These are phyloP conservation scores for Mucor piriformis DNA, from an alignment of 371 early-diverging fungal species.

Conservation along the genomic window DNA sequence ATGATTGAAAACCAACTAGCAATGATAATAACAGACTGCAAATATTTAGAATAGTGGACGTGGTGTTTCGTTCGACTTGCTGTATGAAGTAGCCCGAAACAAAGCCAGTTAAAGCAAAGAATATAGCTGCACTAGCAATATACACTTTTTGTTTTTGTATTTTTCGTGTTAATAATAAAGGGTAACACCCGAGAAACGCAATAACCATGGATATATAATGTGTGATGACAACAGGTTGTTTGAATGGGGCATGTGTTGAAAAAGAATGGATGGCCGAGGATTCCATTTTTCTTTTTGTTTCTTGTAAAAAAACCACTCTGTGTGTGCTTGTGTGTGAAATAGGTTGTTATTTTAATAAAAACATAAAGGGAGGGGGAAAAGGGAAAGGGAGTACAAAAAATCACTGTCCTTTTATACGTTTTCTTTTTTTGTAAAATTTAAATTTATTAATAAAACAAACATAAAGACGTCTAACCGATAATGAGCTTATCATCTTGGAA, in stretches of 20 bases:
- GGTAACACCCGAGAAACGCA: constrained; percentile 45
- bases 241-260: constrained; percentile 43
- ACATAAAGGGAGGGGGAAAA: background rate
- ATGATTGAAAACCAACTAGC: constrained; percentile 13
- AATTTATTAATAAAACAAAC: constrained; percentile 2
- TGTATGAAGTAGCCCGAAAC: constrained; percentile 34
- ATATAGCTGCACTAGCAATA: constrained; percentile 21
- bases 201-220: constrained; percentile 42
- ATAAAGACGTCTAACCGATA: constrained; percentile 46
- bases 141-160: constrained; percentile 35
- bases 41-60: constrained; percentile 10
- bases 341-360: background rate
- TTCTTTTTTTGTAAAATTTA: background rate
- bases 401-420: background rate
- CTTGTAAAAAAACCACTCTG: background rate
- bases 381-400: constrained; percentile 4
- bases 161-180: constrained; percentile 40
- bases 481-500: constrained; percentile 53
- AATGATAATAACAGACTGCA: constrained; percentile 13
- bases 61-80: constrained; percentile 4
- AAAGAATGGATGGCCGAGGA: constrained; percentile 34
- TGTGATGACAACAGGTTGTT: constrained; percentile 43
- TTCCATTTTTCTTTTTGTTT: constrained; percentile 30
- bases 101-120: constrained; percentile 35
- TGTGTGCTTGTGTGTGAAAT: background rate